Base-by-base conservation (phyloP, 169 alveolate genomes). In the Cryptosporidium andersoni region DNA sequence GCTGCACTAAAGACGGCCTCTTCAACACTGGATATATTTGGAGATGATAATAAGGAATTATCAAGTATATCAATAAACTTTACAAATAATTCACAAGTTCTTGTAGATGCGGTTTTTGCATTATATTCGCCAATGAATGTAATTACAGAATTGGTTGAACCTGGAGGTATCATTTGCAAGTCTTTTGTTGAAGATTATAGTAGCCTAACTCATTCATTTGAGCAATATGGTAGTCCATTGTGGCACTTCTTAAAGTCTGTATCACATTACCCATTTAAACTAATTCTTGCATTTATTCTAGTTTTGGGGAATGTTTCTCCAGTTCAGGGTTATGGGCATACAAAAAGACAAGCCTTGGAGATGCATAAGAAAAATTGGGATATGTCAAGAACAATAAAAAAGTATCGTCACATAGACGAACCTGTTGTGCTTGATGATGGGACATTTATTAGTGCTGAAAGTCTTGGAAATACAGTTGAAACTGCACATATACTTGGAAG, bases 1-100 rank as follows among this genome's bases (percentile, higher is more conserved):
- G 80, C 92, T 8, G 93, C 91, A 7, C 64, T 90, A 2, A 64
- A 64, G 43, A 65, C 90, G 5, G 93, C 93, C 4, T 88, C 93
- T 9, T 56, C 47, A 1, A 66, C 90, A 2, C 0, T 25, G 0
- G 25, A 25, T 25, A 66, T 64, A 2, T 34, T 80, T 3, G 90
- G 88, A 66, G 11, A 14, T 4, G 39, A 60, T 34, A 60, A 66
- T 81, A 25, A 25, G 25, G 25, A 0, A 25, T 25, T 25, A 25
- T 25, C 25, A 25, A n/a, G 39, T 5, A 39, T 14, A 34, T 25
- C 9, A 34, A 58, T 25, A 4, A 11, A 55, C 12, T 25, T 8
- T 1, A 55, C 47, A 7, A 63, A 74, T 34, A 8, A 56, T 39
- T 36, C 6, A 8, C 16, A 45, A 40, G 64, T 40, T 36, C 11